A percentile compares a stretch with the other conserved stretches of the same genome.
Conservation (phyloP, 2,329 filamentous ascomycete species). For the Pseudocercospora crystallina region DNA sequence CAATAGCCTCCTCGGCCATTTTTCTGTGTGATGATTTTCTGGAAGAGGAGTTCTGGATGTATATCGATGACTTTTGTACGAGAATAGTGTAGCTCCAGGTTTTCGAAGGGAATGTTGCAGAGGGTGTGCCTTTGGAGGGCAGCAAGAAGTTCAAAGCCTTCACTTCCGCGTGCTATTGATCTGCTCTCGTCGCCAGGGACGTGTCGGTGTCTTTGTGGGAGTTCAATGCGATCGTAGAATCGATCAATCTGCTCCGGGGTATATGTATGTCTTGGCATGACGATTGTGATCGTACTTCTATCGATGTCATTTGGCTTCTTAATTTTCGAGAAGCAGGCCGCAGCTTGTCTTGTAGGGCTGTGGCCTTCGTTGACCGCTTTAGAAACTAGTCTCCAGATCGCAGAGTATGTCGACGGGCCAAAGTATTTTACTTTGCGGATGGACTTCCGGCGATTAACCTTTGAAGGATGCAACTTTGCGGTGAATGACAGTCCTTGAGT, state of each 20-base stretch:
- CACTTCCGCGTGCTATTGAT: constrained; percentile 14
- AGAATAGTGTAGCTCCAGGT: constrained; percentile 56
- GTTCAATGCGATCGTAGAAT: constrained; percentile 26
- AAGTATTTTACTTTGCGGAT: too few relatives aligned
- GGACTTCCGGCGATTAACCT: too few relatives aligned
- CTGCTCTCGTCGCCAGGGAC: constrained; percentile 18
- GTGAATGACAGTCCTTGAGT: too few relatives aligned
- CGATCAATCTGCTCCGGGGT: constrained; percentile 23
- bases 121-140: constrained; percentile 35
- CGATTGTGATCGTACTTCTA: too few relatives aligned
- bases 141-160: constrained; percentile 25
- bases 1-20: constrained; percentile 57
- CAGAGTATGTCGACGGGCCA: too few relatives aligned
- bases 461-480: too few relatives aligned
- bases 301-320: too few relatives aligned
- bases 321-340: too few relatives aligned
- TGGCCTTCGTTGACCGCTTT: too few relatives aligned
- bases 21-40: constrained; percentile 50
- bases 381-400: too few relatives aligned
- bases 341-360: too few relatives aligned
- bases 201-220: constrained; percentile 24
- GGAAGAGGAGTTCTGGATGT: constrained; percentile 51
- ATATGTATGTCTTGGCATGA: constrained; percentile 14
- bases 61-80: constrained; percentile 50
- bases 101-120: constrained; percentile 55